Percentiles rank a stretch among this genome's conserved stretches.
Conservation (phyloP, 2,329 filamentous ascomycete species). For the Xylaria digitata region DNA sequence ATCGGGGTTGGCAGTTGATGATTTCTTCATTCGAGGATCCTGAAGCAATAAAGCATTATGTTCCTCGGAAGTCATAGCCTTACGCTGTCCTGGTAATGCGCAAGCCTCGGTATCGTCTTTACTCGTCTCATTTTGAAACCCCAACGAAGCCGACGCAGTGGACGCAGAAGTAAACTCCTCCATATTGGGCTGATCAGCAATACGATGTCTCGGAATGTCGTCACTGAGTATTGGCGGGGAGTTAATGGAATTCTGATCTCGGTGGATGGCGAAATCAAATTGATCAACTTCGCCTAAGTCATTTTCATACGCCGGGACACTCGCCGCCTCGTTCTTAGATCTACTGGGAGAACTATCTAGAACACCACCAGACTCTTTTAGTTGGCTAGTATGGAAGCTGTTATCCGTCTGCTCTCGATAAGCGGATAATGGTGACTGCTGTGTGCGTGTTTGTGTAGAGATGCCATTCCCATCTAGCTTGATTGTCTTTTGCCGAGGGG, state of each 20-base stretch:
- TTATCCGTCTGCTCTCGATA: constrained; percentile 85
- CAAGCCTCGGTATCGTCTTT: constrained; percentile 24
- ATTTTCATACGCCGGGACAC: constrained; percentile 5
- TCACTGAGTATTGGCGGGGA: constrained; percentile 6
- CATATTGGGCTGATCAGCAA: not conserved
- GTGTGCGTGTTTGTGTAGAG: constrained; percentile 72
- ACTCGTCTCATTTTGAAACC: constrained; percentile 8
- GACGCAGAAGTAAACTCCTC: not conserved
- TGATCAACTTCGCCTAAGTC: constrained; percentile 3
- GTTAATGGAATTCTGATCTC: constrained; percentile 1
- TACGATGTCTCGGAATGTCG: constrained; percentile 1
- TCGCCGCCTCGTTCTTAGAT: constrained; percentile 9
- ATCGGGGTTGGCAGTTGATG: constrained; percentile 90
- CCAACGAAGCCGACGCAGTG: not conserved
- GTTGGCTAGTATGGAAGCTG: constrained; percentile 84
- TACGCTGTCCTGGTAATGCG: constrained; percentile 37
- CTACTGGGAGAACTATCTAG: constrained; percentile 42
- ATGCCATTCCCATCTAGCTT: constrained; percentile 70
- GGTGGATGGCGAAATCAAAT: not conserved
- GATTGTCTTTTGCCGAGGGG: constrained; percentile 82
- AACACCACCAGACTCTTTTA: constrained; percentile 57
- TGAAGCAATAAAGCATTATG: constrained; percentile 88
- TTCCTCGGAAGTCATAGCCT: constrained; percentile 82
- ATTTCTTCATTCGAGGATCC: constrained; percentile 87
- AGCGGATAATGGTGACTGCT: constrained; percentile 60